A percentile compares a stretch with the other conserved stretches of the same genome.
These are phyloP conservation scores for Heliamphora exappendiculata DNA, from an alignment of 148 eudicot genomes.

Conservation along the genomic window DNA sequence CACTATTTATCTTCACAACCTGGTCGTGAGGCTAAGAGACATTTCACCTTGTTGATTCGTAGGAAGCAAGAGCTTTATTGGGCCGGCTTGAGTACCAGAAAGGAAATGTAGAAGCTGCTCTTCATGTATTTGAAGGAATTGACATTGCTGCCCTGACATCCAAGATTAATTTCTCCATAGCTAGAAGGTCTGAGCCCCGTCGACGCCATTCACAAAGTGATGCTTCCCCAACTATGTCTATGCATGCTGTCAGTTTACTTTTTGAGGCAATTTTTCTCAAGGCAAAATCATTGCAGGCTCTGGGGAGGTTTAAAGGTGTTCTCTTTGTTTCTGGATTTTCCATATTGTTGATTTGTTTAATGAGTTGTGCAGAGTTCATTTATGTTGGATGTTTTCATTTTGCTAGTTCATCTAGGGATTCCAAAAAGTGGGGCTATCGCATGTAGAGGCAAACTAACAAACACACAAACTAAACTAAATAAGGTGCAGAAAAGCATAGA, in stretches of 20 bases:
- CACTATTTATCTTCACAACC: background rate
- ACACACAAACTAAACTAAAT: background rate
- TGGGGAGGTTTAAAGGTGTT: slow-evolving; percentile 73
- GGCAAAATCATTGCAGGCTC: slow-evolving; percentile 62
- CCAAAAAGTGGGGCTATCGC: background rate
- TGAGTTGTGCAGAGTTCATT: background rate
- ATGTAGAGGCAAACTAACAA: background rate
- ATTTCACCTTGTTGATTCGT: slow-evolving; percentile 1
- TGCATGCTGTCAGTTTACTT: slow-evolving; percentile 77
- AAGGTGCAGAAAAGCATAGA: background rate
- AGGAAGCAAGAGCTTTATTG: slow-evolving; percentile 90
- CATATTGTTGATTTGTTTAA: background rate
- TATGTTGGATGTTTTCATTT: background rate
- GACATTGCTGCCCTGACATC: slow-evolving; percentile 59
- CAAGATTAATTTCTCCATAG: slow-evolving; percentile 51
- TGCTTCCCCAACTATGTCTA: slow-evolving; percentile 51
- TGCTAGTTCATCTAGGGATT: background rate
- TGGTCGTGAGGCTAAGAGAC: background rate
- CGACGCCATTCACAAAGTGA: slow-evolving; percentile 45
- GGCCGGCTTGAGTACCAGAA: slow-evolving; percentile 90
- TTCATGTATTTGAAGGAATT: slow-evolving; percentile 81
- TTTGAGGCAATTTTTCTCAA: slow-evolving; percentile 78
- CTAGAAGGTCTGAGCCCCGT: slow-evolving; percentile 40
- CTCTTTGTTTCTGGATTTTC: background rate
- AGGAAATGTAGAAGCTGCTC: slow-evolving; percentile 80